A percentile compares a stretch with the other conserved stretches of the same genome.
These are phyloP conservation scores for Debaryomycetaceae sp. DNA, from an alignment of 1,139 yeast genomes.

Conservation along the genomic window DNA sequence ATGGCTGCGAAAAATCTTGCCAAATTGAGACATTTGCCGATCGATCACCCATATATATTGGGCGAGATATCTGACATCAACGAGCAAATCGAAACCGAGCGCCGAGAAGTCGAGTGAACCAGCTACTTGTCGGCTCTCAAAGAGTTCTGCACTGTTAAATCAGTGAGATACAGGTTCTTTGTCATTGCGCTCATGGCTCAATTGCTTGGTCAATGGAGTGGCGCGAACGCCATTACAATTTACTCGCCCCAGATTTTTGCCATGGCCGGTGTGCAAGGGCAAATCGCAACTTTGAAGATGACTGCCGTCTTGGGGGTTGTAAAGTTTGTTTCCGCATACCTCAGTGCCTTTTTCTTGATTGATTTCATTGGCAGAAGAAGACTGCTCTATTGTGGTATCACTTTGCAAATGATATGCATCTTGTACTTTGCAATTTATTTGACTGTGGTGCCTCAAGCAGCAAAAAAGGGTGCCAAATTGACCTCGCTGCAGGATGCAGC, in stretches of 20 bases:
- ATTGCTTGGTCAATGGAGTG: conserved; percentile 58
- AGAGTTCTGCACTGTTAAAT: conserved; percentile 31
- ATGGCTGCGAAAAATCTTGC: conserved; percentile 33
- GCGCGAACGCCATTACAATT: conserved; percentile 60
- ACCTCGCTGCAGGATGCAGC: conserved; percentile 32
- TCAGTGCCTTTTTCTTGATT: conserved; percentile 43
- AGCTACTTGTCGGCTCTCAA: conserved; percentile 21
- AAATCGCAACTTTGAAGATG: conserved; percentile 35
- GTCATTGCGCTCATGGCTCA: conserved; percentile 41
- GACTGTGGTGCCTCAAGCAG: conserved; percentile 44
- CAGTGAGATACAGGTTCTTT: conserved; percentile 43
- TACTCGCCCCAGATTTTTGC: conserved; percentile 54
- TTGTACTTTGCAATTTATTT: conserved; percentile 45
- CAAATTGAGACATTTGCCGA: conserved; percentile 45
- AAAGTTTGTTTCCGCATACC: conserved; percentile 40
- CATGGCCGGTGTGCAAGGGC: conserved; percentile 41
- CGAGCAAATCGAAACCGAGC: conserved; percentile 39
- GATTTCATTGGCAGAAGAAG: conserved; percentile 45
- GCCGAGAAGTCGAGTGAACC: conserved; percentile 27
- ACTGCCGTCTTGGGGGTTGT: conserved; percentile 48
- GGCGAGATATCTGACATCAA: conserved; percentile 51
- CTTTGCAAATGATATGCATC: conserved; percentile 25
- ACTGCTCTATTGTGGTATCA: conserved; percentile 36
- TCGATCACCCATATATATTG: conserved; percentile 46
- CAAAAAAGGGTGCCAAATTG: conserved; percentile 22